phyloP scores from a whole-genome alignment of 306 rosid species.

The Oemleria cerasiformis region DNA sequence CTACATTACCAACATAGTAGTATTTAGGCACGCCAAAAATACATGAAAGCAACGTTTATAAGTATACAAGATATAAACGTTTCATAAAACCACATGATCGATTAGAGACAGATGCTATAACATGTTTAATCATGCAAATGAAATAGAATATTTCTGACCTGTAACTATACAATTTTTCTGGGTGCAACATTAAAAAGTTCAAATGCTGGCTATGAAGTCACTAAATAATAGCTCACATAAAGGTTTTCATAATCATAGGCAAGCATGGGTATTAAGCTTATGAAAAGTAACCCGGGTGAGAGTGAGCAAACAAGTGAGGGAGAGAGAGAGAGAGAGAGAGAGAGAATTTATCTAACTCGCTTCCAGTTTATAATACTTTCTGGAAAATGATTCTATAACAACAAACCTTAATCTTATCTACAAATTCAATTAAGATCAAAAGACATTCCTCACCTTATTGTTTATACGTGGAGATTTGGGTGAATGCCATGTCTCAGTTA shows the following conservation, averaged over 20 bases:
- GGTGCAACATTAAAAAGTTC: background rate
- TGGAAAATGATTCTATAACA: no score
- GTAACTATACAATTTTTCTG: background rate
- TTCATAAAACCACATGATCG: background rate
- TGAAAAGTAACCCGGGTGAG: constrained; percentile 4
- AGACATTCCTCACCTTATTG: constrained; percentile 43
- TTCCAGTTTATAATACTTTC: background rate
- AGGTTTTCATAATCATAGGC: background rate
- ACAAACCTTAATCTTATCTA: no score
- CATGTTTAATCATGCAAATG: no score
- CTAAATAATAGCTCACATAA: no score
- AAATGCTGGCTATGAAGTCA: background rate
- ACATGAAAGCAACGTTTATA: background rate
- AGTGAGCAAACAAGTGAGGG: no score
- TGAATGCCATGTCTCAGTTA: constrained; percentile 77
- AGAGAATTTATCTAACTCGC: no score
- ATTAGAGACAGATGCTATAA: background rate
- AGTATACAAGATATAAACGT: background rate
- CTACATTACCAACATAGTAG: background rate
- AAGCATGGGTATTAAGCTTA: background rate
- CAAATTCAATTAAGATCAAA: background rate
- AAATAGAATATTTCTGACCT: background rate
- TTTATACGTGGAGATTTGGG: constrained; percentile 75
- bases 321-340: no score
- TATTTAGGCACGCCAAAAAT: background rate